Base-by-base conservation (phyloP, 106 monocot species). In the Apostasia shenzhenica region DNA sequence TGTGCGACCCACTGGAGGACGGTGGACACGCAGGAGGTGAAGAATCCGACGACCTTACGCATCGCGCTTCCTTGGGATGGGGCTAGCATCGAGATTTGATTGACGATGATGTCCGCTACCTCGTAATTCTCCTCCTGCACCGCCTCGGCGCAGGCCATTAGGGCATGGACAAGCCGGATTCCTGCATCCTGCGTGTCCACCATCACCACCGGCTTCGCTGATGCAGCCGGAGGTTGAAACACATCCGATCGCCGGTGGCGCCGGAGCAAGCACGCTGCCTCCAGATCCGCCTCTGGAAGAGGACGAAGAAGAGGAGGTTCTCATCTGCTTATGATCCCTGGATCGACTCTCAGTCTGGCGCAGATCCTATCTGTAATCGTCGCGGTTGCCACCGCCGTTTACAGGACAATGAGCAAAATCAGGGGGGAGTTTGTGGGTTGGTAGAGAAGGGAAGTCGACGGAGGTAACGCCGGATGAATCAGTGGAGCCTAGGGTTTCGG, bases 71-170 rank as follows among this genome's bases (percentile, higher is more conserved):
- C 86, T 54, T 86, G 86, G 5, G 83, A 81, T 1, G 75, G 46
- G 14, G 86, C 68, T 7, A 91, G 79, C 41, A 84, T 54, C 2
- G 76, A 55, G 63, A 91, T 84, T 49, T 86, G 86, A 63, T 79
- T 84, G 40, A 91, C 75, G 41, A 86, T 83, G 0, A 74, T 67
- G 52, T 83, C 83, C 1, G 91, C 86, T 0, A 79, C 81, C 56
- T 75, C 60, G 47, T 75, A 13, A 55, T 91, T 84, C 14, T 80
- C 84, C 55, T 81, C 76, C 74, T 91, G 86, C 8, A 91, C 77
- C 8, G 91, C 83, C 42, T 86, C 91, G 1, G 91, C 91, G 69
- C 91, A 91, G 50, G 78, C 84, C 69, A 91, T 63, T 9, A 91
- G 73, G 2, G 84, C 53, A 57, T 91, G 86, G 50, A 91, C 84